Base-by-base conservation (phyloP, 768 basidiomycete species). In the Termitomyces bulborhizus region DNA sequence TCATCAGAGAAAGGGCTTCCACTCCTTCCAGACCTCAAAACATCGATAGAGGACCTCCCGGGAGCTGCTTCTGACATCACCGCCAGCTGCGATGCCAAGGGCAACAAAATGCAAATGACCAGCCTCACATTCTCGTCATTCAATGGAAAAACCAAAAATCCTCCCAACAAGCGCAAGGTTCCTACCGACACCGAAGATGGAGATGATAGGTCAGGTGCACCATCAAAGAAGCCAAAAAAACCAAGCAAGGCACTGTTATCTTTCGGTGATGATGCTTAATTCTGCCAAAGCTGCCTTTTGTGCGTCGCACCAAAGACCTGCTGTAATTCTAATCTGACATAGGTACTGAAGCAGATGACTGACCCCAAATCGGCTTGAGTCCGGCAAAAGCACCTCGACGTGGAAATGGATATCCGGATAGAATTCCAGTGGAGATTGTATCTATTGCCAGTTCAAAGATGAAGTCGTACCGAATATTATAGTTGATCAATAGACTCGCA, bases 1-100 rank as follows among this genome's bases (percentile, higher is more conserved):
- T 32, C 26, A 54, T 18, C 43, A 89, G 87, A 81, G 47, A 84
- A 80, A 60, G 87, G 86, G 0, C 71, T 88, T 0, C 69, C 80
- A 15, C 79, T 81, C 15, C 71, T 87, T 0, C 73, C 77, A 45
- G 73, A 77, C 4, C 66, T 71, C 21, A 62, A 37, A 48, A 45
- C 51, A 8, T 60, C 41, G 42, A 56, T 58, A 12, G 54, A 58
- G 43, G 64, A 58, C 18, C 41, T 57, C 6, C n/a, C 7, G 8
- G 42, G 51, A 2, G 41, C 36, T 24, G 61, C 54, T 24, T 51
- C 39, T 6, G 7, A 37, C 12, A 5, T 67, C n/a, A 55, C 42
- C 27, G 49, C 47, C 21, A 61, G 54, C 29, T 51, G 54, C 18
- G 32, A 53, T 27, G 21, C 57, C 8, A 47, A 51, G 26, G 60